phyloP scores from a whole-genome alignment of 2,329 filamentous ascomycete species.

The Ophiostoma ulmi region DNA sequence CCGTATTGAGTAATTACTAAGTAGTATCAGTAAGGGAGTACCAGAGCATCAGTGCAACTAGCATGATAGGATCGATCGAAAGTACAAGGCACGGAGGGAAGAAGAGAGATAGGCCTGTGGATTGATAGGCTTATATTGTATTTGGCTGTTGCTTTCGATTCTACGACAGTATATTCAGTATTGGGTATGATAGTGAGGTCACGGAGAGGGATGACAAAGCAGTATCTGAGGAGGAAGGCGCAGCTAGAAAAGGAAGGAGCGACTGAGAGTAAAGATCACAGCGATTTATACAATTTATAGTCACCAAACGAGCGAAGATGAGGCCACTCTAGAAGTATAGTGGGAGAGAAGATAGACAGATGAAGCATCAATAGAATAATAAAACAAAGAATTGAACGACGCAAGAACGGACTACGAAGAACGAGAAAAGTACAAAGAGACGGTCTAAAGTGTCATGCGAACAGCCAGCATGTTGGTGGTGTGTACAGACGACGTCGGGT shows the following conservation, averaged over 20 bases:
- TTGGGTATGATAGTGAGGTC: not conserved
- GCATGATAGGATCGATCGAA: not conserved
- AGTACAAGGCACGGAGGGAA: not conserved
- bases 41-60: not conserved
- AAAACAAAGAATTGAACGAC: not conserved
- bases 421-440: not conserved
- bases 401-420: constrained; percentile 4
- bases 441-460: not conserved
- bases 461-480: constrained; percentile 4
- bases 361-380: not conserved
- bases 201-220: not conserved
- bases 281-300: not conserved
- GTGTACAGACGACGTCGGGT: constrained; percentile 4
- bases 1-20: not conserved
- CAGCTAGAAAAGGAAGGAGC: not conserved
- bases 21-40: not conserved
- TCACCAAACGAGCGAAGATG: too few relatives aligned
- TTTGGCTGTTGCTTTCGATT: not conserved
- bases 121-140: not conserved
- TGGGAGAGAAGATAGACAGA: not conserved
- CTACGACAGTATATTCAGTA: not conserved
- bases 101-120: not conserved
- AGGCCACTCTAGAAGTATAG: too few relatives aligned
- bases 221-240: not conserved
- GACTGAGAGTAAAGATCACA: not conserved